Base-by-base conservation (phyloP, 805 yeast genomes). In the Yarrowia divulgata region DNA sequence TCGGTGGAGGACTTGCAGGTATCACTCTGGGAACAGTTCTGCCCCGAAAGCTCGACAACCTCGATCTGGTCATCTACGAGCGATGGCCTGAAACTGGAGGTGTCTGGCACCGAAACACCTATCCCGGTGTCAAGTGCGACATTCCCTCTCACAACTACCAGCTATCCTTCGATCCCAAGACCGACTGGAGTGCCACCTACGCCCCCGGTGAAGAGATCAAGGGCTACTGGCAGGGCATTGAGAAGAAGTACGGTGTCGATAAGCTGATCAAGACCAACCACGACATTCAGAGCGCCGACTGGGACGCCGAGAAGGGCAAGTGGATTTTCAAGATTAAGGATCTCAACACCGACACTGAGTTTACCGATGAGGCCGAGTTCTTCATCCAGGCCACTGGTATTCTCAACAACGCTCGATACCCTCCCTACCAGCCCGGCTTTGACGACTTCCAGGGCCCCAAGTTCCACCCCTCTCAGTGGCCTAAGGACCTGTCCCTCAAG, bases 1-100 rank as follows among this genome's bases (percentile, higher is more conserved):
- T 75, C 49, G 77, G 77, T 12, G 77, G 75, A 6, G 78, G 77
- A 12, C 57, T 71, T 8, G 71, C 76, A 6, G 77, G 77, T 9
- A 73, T 75, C 43, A 42, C 73, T 14, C 64, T 72, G 13, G 73
- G 72, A 9, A 55, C 68, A 42, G 55, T 70, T 23, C 67, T 74
- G 58, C 73, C 71, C 8, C 57, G 70, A n/a, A 70, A 72, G 46
- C 55, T 74, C 42, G 71, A 63, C 23, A 70, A 74, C 69, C 49
- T 73, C 23, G 74, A 74, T 34, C 69, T 71, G 48, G 66, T 57
- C 46, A 68, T 75, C 50, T 74, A 75, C 69, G 76, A 74, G 50
- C 73, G 75, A 69, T 73, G 74, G 52, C 71, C 74, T 12, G 74
- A 73, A 18, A 63, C 75, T 14, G 69, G 74, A 14, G 75, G 75